Percentiles rank a stretch among this genome's conserved stretches.
Conservation (phyloP, 768 basidiomycete genomes). For the Leccinum broughii region DNA sequence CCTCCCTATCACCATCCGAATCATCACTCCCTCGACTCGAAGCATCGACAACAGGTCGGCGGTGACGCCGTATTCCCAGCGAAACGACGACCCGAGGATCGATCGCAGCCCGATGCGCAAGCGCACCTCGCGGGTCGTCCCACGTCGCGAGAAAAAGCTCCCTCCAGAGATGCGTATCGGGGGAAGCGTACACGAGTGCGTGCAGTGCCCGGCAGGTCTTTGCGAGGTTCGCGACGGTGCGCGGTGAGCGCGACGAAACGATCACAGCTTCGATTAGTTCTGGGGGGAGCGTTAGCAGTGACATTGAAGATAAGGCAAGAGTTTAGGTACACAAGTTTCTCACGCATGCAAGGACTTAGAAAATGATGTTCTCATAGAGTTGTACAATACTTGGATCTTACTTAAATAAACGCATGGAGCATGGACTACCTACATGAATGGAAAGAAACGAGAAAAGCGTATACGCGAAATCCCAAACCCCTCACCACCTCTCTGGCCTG, state of each 20-base stretch:
- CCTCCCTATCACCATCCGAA: not conserved
- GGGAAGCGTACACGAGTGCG: slow-evolving; percentile 36
- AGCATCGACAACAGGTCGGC: not conserved
- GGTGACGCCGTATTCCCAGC: not conserved
- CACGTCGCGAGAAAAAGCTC: slow-evolving; percentile 48
- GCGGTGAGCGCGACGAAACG: slow-evolving; percentile 25
- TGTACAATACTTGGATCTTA: no score
- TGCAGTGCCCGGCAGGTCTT: slow-evolving; percentile 38
- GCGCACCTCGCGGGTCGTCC: slow-evolving; percentile 47
- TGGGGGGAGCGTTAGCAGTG: slow-evolving; percentile 32
- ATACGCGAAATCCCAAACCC: no score
- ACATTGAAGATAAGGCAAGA: not conserved
- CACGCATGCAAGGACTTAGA: not conserved
- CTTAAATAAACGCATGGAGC: not conserved
- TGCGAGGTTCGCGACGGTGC: slow-evolving; percentile 37
- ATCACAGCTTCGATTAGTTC: slow-evolving; percentile 45
- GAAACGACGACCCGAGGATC: slow-evolving; percentile 20
- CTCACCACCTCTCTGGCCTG: slow-evolving; percentile 17
- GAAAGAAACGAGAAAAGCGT: no score
- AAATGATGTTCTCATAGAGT: not conserved
- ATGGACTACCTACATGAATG: not conserved
- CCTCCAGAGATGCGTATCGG: slow-evolving; percentile 46
- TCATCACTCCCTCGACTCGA: not conserved
- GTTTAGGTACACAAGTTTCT: not conserved
- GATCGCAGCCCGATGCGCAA: slow-evolving; percentile 26